These are phyloP conservation scores for Kondoa malvinella DNA, from an alignment of 768 basidiomycete genomes.

Conservation along the genomic window DNA sequence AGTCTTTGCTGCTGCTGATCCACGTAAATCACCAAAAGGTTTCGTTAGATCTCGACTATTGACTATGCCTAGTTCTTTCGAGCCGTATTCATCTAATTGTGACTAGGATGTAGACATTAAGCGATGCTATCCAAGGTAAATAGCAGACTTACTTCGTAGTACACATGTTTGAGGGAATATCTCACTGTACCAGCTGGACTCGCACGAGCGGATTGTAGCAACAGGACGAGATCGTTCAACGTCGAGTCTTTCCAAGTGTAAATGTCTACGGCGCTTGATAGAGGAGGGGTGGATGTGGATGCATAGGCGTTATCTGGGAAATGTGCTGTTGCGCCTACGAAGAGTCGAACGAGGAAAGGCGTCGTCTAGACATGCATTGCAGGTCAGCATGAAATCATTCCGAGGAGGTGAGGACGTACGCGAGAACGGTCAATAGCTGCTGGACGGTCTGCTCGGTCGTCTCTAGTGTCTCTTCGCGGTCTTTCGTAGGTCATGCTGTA, in stretches of 20 bases:
- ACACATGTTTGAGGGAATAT: slow-evolving; percentile 25
- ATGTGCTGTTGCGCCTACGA: slow-evolving; percentile 11
- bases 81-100: not conserved
- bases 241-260: slow-evolving; percentile 25
- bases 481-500: not conserved
- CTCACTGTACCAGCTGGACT: slow-evolving; percentile 9
- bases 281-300: slow-evolving; percentile 1
- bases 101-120: too few species aligned
- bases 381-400: too few species aligned
- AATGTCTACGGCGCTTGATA: slow-evolving; percentile 17
- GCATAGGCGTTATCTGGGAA: slow-evolving; percentile 10
- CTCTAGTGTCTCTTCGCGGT: slow-evolving; percentile 20
- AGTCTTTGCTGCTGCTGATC: slow-evolving; percentile 7
- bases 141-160: too few species aligned
- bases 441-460: not conserved
- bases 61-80: slow-evolving; percentile 17
- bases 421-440: not conserved
- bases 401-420: too few species aligned
- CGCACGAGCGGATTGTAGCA: slow-evolving; percentile 15
- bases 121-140: too few species aligned
- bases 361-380: slow-evolving; percentile 16
- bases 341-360: slow-evolving; percentile 24
- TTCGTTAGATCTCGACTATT: slow-evolving; percentile 14
- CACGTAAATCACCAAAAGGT: not conserved
- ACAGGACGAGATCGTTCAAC: slow-evolving; percentile 21